Base-by-base conservation (phyloP, 192 early-diverging fungal species). In the Backusella mclennaniae region DNA sequence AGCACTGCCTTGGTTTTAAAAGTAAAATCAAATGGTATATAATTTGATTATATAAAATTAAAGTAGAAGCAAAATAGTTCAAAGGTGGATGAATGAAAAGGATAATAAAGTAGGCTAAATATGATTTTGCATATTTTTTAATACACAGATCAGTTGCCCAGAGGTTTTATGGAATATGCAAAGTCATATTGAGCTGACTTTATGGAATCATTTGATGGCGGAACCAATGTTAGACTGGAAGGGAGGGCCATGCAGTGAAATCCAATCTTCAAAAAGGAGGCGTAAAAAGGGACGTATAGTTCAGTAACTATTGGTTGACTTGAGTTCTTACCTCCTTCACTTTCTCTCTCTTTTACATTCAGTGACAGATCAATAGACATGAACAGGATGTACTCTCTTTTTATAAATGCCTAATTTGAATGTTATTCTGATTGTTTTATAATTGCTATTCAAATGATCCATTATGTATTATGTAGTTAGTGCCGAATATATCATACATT, bases 141-240 rank as follows among this genome's bases (percentile, higher is more conserved):
- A n/a, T 19, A 14, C 23, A 63, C 56, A 63, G 12, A 29, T 63
- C 21, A 63, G 26, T 63, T 63, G 46, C 17, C 15, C 3, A 9
- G 19, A n/a, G 11, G 9, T 21, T 29, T 26, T 63, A 63, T 8
- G 8, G 26, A 26, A 63, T 63, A 63, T 63, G 21, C 26, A 63
- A 63, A 63, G n/a, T 3, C 4, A 29, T 11, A 12, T 63, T 12
- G 29, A 63, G 23, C 1, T 29, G 12, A 63, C 46, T 63, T 2
- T 63, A 63, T 63, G 56, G 26, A 63, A 63, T 63, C 56, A 63
- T 63, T 63, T 63, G 56, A 63, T 63, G 56, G 26, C 56, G 56
- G 56, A 7, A 63, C 12, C 56, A 63, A 23, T 29, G 26, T 12
- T 63, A 63, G 56, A 29, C 23, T 63, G n/a, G 26, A 9, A 26